Percentiles rank a stretch among this genome's conserved stretches.
Evolutionary conservation across 805 yeast genomes (phyloP).

Genomic region (Candida bentonensis): DNA sequence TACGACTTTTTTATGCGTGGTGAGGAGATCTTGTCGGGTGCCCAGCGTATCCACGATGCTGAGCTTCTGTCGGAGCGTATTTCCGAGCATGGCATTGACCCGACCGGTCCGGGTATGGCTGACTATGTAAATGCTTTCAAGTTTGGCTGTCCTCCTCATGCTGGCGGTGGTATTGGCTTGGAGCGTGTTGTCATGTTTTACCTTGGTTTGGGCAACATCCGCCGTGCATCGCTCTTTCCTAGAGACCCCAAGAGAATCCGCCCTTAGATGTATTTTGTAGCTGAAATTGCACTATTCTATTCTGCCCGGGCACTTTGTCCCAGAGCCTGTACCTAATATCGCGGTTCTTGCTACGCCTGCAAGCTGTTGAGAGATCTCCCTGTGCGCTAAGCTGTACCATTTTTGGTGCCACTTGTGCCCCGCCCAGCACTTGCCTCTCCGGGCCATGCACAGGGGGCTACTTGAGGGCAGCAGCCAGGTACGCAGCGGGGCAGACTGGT

Average conservation of each 20-base stretch:
- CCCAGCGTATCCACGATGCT: conserved; percentile 97
- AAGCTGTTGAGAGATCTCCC: no score
- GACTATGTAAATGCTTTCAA: conserved; percentile 89
- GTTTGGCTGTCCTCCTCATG: conserved; percentile 97
- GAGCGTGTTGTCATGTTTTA: conserved; percentile 98
- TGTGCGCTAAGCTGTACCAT: no score
- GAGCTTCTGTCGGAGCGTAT: conserved; percentile 70
- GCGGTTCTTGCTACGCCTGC: neutral
- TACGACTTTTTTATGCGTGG: conserved; percentile 99
- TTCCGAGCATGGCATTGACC: conserved; percentile 69
- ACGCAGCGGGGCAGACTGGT: no score
- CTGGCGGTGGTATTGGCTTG: conserved; percentile 98
- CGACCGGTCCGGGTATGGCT: conserved; percentile 64
- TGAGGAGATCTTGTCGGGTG: conserved; percentile 98
- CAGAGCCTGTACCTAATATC: neutral
- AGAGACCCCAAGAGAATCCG: conserved; percentile 92
- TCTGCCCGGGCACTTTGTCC: neutral
- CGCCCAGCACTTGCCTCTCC: no score
- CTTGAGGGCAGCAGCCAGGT: no score
- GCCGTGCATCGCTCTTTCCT: conserved; percentile 98
- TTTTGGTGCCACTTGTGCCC: no score
- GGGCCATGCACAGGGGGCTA: no score
- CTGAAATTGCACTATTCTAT: neutral
- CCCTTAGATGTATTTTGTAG: conserved; percentile 31
- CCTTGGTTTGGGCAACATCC: conserved; percentile 90